Conservation (phyloP, 768 basidiomycete genomes). For the Jaapia argillacea region DNA sequence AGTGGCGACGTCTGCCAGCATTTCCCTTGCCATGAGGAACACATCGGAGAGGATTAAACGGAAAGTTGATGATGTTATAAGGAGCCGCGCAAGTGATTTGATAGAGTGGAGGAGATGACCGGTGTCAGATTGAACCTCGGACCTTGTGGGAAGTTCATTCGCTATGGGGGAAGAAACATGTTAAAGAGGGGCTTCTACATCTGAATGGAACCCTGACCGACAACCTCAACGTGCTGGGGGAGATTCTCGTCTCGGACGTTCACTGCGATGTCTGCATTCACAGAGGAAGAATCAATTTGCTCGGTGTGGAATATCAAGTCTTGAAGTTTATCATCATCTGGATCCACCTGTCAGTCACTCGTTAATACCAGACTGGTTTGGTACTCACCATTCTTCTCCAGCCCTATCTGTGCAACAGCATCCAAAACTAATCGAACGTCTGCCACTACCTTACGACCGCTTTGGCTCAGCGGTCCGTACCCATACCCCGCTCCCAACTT, state of each 20-base stretch:
- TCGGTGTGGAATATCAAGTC: constrained; percentile 11
- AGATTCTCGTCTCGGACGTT: too few relatives aligned
- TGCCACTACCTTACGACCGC: constrained; percentile 4
- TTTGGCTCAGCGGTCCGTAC: constrained; percentile 4
- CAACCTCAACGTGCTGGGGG: too few relatives aligned
- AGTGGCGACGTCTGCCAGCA: constrained; percentile 11
- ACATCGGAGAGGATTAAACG: constrained; percentile 15
- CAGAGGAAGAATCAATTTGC: constrained; percentile 6
- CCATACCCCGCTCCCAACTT: not conserved
- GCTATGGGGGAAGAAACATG: too few relatives aligned
- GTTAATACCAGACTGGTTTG: not conserved
- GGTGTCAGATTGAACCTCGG: too few relatives aligned
- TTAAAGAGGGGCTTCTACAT: too few relatives aligned
- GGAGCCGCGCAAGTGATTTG: constrained; percentile 5
- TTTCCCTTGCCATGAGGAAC: constrained; percentile 10
- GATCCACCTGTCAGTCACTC: too few relatives aligned
- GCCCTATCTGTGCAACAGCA: constrained; percentile 11
- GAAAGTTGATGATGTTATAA: constrained; percentile 15
- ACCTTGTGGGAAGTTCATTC: too few relatives aligned
- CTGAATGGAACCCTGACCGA: too few relatives aligned
- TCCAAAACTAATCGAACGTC: constrained; percentile 7
- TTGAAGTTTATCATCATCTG: constrained; percentile 16
- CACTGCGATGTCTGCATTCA: constrained; percentile 11
- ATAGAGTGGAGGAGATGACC: constrained; percentile 7
- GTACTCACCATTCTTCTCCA: constrained; percentile 18